phyloP scores from a whole-genome alignment of 2,329 filamentous ascomycete species.

The Diaporthe batatas region DNA sequence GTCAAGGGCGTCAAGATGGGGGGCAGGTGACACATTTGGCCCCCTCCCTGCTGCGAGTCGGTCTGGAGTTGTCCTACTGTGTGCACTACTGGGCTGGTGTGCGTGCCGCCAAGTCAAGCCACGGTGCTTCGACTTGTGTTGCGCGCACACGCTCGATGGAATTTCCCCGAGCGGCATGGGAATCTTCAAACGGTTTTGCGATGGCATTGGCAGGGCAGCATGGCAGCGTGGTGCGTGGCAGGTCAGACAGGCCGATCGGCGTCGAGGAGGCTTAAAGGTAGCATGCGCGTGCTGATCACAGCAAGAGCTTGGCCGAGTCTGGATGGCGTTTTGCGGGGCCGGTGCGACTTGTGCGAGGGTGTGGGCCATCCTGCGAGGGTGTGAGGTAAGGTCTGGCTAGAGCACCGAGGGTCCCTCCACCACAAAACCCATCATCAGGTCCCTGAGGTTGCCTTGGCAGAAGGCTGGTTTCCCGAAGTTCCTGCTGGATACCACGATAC shows the following conservation, averaged over 20 bases:
- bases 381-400: constrained; percentile 15
- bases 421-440: neutral
- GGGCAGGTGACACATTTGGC: constrained; percentile 34
- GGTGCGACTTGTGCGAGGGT: constrained; percentile 25
- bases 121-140: neutral
- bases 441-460: constrained; percentile 19
- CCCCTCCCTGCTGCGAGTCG: neutral
- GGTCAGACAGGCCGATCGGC: constrained; percentile 26
- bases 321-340: constrained; percentile 22
- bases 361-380: neutral
- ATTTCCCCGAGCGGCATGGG: constrained; percentile 26
- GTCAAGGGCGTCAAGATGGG: neutral
- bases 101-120: neutral
- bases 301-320: constrained; percentile 10
- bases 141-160: constrained; percentile 3
- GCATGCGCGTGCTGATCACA: constrained; percentile 33
- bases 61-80: too few species aligned
- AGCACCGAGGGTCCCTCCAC: constrained; percentile 24
- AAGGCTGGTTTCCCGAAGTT: constrained; percentile 19
- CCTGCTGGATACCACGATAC: constrained; percentile 29
- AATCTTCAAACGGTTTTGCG: neutral
- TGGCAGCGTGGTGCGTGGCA: neutral
- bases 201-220: neutral
- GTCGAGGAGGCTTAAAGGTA: constrained; percentile 31
- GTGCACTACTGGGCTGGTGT: neutral